phyloP scores from a whole-genome alignment of 116 monocot genomes.

The Thalassia testudinum region DNA sequence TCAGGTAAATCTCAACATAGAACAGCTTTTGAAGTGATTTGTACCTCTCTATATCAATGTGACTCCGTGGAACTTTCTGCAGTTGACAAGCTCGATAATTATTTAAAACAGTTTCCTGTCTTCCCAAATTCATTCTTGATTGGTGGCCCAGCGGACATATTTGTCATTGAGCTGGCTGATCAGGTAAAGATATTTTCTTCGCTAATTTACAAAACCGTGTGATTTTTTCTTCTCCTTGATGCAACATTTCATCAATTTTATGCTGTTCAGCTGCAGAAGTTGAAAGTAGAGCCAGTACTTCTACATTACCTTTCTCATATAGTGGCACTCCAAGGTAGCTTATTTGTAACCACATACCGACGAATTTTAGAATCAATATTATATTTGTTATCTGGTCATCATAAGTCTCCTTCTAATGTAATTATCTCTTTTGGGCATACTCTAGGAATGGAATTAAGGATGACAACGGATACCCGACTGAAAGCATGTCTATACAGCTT shows the following conservation, averaged over 20 bases:
- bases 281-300: slow-evolving; percentile 95
- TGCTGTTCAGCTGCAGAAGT: slow-evolving; percentile 62
- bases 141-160: slow-evolving; percentile 73
- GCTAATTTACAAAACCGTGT: too few species aligned
- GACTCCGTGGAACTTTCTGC: neutral
- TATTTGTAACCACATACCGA: neutral
- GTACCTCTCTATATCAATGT: neutral
- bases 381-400: too few species aligned
- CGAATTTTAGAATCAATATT: too few species aligned
- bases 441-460: slow-evolving; percentile 70
- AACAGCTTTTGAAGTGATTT: neutral
- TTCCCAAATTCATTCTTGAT: slow-evolving; percentile 66
- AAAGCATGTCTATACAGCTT: slow-evolving; percentile 94
- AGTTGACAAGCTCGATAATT: slow-evolving; percentile 50
- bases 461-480: slow-evolving; percentile 77
- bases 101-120: slow-evolving; percentile 60
- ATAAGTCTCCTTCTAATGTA: too few species aligned
- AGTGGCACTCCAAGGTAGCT: slow-evolving; percentile 55
- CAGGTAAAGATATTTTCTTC: slow-evolving; percentile 28
- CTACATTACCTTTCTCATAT: slow-evolving; percentile 71
- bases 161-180: slow-evolving; percentile 88
- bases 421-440: too few species aligned
- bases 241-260: too few species aligned
- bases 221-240: too few species aligned
- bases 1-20: slow-evolving; percentile 20